A percentile compares a stretch with the other conserved stretches of the same genome.
These are phyloP conservation scores for Emergomyces orientalis DNA, from an alignment of 2,329 filamentous ascomycete genomes.

Conservation along the genomic window DNA sequence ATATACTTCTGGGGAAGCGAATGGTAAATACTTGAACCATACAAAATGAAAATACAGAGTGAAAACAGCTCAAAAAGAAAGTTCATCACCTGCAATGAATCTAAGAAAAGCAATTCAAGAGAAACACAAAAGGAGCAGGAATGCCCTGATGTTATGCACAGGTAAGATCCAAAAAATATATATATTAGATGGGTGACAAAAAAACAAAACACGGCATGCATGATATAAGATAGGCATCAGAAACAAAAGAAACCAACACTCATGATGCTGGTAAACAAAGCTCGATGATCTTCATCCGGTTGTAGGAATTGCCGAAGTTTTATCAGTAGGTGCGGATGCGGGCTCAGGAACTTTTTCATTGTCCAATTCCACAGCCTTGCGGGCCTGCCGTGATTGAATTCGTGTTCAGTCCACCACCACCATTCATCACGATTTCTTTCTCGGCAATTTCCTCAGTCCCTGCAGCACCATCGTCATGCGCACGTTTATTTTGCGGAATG, in stretches of 20 bases:
- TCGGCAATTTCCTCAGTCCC: background rate
- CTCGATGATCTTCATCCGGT: background rate
- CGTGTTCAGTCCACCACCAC: background rate
- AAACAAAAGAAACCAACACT: background rate
- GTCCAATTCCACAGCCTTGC: slow-evolving; percentile 27
- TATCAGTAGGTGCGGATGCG: background rate
- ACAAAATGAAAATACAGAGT: background rate
- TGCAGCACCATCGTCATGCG: background rate
- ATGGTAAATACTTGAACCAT: too few relatives aligned
- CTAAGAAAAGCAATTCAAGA: background rate
- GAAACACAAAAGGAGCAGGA: background rate
- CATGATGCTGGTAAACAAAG: background rate
- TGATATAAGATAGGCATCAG: background rate
- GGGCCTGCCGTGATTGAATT: slow-evolving; percentile 13
- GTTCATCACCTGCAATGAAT: background rate
- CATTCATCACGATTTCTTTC: background rate
- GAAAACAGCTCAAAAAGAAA: background rate
- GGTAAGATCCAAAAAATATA: background rate
- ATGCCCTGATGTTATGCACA: background rate
- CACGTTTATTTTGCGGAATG: slow-evolving; percentile 4
- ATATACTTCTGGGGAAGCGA: too few relatives aligned
- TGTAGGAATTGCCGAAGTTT: background rate
- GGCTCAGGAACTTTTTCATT: slow-evolving; percentile 21
- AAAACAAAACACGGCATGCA: background rate
- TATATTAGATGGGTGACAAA: background rate